A percentile compares a stretch with the other conserved stretches of the same genome.
These are phyloP conservation scores for Chaetoceros muelleri DNA, from an alignment of 108 stramenopile species.

Conservation along the genomic window DNA sequence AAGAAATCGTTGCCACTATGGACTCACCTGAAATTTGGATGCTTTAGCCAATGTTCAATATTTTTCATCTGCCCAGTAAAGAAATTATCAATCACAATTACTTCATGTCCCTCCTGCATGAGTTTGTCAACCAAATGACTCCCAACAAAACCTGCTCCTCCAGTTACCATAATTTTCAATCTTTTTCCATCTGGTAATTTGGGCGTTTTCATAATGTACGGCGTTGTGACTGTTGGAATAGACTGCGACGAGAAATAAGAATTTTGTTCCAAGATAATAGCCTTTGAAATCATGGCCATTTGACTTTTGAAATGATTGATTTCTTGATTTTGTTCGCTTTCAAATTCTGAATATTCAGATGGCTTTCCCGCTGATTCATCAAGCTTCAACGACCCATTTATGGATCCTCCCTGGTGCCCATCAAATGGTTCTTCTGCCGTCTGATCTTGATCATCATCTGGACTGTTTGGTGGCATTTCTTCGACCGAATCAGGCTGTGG, in stretches of 20 bases:
- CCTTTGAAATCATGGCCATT: conserved; percentile 52
- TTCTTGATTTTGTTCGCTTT: conserved; percentile 37
- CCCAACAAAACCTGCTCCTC: conserved; percentile 98
- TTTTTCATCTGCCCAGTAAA: conserved; percentile 98
- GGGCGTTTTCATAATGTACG: conserved; percentile 57
- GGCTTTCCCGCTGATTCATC: conserved; percentile 4
- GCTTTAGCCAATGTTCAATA: conserved; percentile 95
- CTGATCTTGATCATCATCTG: neutral
- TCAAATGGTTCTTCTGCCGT: conserved; percentile 20
- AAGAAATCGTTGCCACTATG: neutral
- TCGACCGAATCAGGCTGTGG: neutral
- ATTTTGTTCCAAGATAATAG: conserved; percentile 28
- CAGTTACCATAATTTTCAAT: conserved; percentile 88
- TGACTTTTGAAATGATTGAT: conserved; percentile 28
- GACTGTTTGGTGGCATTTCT: neutral
- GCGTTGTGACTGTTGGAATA: conserved; percentile 58
- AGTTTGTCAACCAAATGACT: conserved; percentile 93
- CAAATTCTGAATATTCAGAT: conserved; percentile 26
- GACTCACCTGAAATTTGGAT: conserved; percentile 79
- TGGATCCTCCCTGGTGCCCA: conserved; percentile 13
- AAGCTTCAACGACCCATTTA: neutral
- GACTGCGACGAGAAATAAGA: conserved; percentile 40
- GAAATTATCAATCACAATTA: conserved; percentile 95
- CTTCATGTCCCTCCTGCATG: conserved; percentile 97
- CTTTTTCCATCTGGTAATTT: conserved; percentile 59